phyloP scores from a whole-genome alignment of 2,329 filamentous ascomycete genomes.

The Colletotrichum theobromicola region DNA sequence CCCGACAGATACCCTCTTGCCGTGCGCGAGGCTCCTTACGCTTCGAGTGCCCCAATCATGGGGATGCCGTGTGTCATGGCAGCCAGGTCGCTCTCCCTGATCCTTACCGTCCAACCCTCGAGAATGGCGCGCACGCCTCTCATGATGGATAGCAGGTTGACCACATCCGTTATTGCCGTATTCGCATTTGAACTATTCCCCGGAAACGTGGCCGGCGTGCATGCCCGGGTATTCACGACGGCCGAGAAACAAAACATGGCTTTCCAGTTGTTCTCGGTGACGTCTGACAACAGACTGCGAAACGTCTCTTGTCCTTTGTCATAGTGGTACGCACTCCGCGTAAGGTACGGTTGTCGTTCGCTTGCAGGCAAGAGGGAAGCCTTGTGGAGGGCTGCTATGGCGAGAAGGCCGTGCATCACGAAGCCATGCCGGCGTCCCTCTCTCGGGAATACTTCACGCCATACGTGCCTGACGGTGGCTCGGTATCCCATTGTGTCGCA shows the following conservation, averaged over 20 bases:
- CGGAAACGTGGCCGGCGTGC: neutral
- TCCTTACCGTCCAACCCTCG: neutral
- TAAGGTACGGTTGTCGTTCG: neutral
- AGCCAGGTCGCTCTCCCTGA: neutral
- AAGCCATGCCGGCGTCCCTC: neutral
- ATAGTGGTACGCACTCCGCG: neutral
- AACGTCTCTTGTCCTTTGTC: neutral
- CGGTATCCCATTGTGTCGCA: neutral
- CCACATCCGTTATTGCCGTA: neutral
- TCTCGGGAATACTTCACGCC: neutral
- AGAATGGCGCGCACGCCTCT: neutral
- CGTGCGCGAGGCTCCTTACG: neutral
- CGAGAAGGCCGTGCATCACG: neutral
- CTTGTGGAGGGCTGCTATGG: neutral
- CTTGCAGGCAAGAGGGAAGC: neutral
- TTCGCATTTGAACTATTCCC: neutral
- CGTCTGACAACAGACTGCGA: neutral
- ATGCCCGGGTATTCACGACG: neutral
- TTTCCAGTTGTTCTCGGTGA: neutral
- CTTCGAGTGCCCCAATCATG: neutral
- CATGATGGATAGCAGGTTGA: neutral
- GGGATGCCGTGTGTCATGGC: neutral
- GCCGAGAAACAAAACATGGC: neutral
- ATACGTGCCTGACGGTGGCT: neutral
- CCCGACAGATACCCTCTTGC: neutral